Percentiles rank a stretch among this genome's conserved stretches.
Conservation (phyloP, 2,329 filamentous ascomycete genomes). For the Penicillium sp. region DNA sequence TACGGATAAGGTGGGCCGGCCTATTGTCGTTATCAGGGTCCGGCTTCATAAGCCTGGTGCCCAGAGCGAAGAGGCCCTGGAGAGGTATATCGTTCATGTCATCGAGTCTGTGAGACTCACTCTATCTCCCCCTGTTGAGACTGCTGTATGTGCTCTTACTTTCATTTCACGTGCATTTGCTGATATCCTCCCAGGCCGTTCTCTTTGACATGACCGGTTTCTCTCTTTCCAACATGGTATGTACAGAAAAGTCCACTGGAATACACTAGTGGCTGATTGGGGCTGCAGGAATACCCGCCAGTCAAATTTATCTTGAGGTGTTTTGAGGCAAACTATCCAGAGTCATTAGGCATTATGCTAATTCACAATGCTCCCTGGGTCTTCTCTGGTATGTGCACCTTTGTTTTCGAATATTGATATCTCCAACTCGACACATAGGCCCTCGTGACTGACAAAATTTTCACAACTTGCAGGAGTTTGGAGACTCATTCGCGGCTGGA, state of each 20-base stretch:
- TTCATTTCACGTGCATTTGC: neutral
- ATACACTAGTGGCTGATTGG: neutral
- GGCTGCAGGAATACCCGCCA: slow-evolving; percentile 72
- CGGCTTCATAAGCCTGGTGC: slow-evolving; percentile 77
- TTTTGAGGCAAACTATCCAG: slow-evolving; percentile 95
- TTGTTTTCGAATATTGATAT: neutral
- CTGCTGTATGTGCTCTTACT: slow-evolving; percentile 59
- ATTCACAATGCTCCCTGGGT: slow-evolving; percentile 95
- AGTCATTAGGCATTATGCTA: slow-evolving; percentile 77
- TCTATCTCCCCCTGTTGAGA: slow-evolving; percentile 72
- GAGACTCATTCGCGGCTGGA: slow-evolving; percentile 89
- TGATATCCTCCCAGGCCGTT: slow-evolving; percentile 57
- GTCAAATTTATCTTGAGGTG: slow-evolving; percentile 98
- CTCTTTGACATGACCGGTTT: slow-evolving; percentile 95
- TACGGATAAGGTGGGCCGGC: slow-evolving; percentile 71
- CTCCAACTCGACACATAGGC: no score
- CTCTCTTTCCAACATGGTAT: slow-evolving; percentile 85
- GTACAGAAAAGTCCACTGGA: slow-evolving; percentile 10
- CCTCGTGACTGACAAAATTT: neutral
- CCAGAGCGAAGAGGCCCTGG: slow-evolving; percentile 73
- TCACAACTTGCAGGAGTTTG: slow-evolving; percentile 61
- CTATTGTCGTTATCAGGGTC: slow-evolving; percentile 76
- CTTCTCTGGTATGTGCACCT: slow-evolving; percentile 64
- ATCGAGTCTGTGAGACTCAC: slow-evolving; percentile 90
- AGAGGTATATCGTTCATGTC: slow-evolving; percentile 82